These are phyloP conservation scores for Hypoxylon trugodes DNA, from an alignment of 495 filamentous ascomycete species.

Conservation along the genomic window DNA sequence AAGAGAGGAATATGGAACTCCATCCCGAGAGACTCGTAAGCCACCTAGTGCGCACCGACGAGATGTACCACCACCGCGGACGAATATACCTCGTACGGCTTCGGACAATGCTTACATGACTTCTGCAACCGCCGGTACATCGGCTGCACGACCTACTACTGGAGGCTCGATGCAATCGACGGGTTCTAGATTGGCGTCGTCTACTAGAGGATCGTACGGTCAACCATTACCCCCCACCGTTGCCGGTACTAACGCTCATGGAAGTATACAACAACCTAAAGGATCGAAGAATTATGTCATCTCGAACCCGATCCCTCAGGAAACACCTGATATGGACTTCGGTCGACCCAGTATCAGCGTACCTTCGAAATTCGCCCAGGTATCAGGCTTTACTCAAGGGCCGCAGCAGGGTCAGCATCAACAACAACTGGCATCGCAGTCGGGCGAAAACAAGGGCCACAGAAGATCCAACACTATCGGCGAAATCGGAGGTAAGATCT, in stretches of 20 bases:
- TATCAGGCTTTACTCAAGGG: slow-evolving; percentile 53
- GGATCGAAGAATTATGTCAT: slow-evolving; percentile 77
- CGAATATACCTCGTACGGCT: slow-evolving; percentile 61
- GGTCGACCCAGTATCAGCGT: slow-evolving; percentile 69
- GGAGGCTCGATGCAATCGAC: slow-evolving; percentile 82
- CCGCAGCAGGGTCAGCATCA: too few relatives aligned
- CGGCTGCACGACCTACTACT: slow-evolving; percentile 74
- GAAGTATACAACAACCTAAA: slow-evolving; percentile 83
- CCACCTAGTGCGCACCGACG: slow-evolving; percentile 59
- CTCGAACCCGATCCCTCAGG: slow-evolving; percentile 71
- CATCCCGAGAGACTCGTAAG: slow-evolving; percentile 51
- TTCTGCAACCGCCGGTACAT: slow-evolving; percentile 50
- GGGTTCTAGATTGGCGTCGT: slow-evolving; percentile 61
- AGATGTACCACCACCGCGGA: slow-evolving; percentile 57
- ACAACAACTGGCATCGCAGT: too few relatives aligned
- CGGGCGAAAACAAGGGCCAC: slow-evolving; percentile 69
- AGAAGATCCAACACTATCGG: slow-evolving; percentile 91
- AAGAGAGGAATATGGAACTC: slow-evolving; percentile 53
- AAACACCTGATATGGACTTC: slow-evolving; percentile 56
- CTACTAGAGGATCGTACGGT: slow-evolving; percentile 86
- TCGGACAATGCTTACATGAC: slow-evolving; percentile 59
- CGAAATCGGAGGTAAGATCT: slow-evolving; percentile 77
- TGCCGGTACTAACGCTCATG: slow-evolving; percentile 89
- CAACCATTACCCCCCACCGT: slow-evolving; percentile 88
- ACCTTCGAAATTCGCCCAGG: slow-evolving; percentile 59